Conservation (phyloP, 805 yeast genomes). For the Yamadazyma philogaea region DNA sequence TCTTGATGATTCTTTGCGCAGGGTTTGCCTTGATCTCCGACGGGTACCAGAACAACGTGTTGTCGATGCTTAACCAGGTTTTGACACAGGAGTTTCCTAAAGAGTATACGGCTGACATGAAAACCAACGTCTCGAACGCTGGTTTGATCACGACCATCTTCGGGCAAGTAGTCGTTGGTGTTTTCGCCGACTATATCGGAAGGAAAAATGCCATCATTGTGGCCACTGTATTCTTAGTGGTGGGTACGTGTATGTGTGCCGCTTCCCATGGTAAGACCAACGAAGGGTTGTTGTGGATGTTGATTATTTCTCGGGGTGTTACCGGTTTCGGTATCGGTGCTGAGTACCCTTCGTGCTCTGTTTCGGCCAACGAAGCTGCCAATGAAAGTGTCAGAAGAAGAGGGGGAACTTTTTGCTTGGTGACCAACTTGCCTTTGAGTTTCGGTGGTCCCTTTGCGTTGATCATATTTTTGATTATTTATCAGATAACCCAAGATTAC, state of each 20-base stretch:
- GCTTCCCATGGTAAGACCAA: constrained; percentile 60
- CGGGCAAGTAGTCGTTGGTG: constrained; percentile 66
- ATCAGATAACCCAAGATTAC: constrained; percentile 50
- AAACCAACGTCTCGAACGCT: constrained; percentile 68
- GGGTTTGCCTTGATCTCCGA: constrained; percentile 77
- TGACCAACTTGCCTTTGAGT: constrained; percentile 69
- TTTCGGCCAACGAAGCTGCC: constrained; percentile 70
- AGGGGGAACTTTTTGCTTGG: constrained; percentile 63
- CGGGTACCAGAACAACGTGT: constrained; percentile 72
- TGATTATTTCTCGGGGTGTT: constrained; percentile 68
- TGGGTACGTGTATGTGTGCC: constrained; percentile 65
- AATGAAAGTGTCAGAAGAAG: constrained; percentile 62
- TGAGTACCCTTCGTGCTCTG: constrained; percentile 68
- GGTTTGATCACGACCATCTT: constrained; percentile 66
- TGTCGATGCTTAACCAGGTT: constrained; percentile 65
- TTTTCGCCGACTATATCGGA: constrained; percentile 62
- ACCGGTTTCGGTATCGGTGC: constrained; percentile 81
- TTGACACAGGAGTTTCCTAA: constrained; percentile 49
- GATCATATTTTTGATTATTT: constrained; percentile 63
- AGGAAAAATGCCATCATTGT: constrained; percentile 68
- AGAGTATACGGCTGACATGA: constrained; percentile 43
- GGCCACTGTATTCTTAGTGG: constrained; percentile 58
- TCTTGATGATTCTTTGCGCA: constrained; percentile 54
- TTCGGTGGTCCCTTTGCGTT: constrained; percentile 80
- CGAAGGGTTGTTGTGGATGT: constrained; percentile 75